phyloP scores from a whole-genome alignment of 1,284 basidiomycete species.

The Jaminaea rosea region DNA sequence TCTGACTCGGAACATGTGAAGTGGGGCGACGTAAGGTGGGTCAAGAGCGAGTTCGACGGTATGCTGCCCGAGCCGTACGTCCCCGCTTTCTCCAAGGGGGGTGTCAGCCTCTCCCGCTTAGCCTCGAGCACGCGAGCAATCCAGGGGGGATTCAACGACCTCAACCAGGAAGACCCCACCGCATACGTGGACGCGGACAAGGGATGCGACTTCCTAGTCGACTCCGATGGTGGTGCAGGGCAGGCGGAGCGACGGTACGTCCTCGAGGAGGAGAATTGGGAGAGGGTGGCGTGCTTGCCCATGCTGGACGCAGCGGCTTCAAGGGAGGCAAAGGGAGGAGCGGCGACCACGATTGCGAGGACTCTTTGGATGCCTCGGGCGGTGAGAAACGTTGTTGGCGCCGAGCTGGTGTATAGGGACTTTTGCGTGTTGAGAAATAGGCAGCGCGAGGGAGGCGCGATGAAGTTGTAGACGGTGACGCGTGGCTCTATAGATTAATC shows the following conservation, averaged over 20 bases:
- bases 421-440: background rate
- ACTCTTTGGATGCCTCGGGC: constrained; percentile 30
- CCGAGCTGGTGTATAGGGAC: background rate
- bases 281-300: constrained; percentile 21
- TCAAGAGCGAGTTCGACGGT: constrained; percentile 81
- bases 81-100: constrained; percentile 57
- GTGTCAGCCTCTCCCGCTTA: background rate
- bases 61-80: constrained; percentile 77
- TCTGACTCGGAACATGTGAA: constrained; percentile 54
- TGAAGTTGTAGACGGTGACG: too few relatives aligned
- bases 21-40: constrained; percentile 74
- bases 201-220: constrained; percentile 39
- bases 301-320: constrained; percentile 33
- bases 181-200: constrained; percentile 56
- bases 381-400: background rate
- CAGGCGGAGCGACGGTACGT: constrained; percentile 23
- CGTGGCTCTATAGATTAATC: too few relatives aligned
- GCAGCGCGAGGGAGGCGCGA: too few relatives aligned
- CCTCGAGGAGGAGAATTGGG: constrained; percentile 14
- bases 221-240: constrained; percentile 21
- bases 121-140: constrained; percentile 26
- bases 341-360: constrained; percentile 19
- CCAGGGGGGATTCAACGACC: constrained; percentile 69
- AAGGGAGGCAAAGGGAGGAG: background rate
- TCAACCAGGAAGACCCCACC: constrained; percentile 68